Evolutionary conservation across 2,329 filamentous ascomycete genomes (phyloP).

Genomic region (Colletotrichum liaoningense): DNA sequence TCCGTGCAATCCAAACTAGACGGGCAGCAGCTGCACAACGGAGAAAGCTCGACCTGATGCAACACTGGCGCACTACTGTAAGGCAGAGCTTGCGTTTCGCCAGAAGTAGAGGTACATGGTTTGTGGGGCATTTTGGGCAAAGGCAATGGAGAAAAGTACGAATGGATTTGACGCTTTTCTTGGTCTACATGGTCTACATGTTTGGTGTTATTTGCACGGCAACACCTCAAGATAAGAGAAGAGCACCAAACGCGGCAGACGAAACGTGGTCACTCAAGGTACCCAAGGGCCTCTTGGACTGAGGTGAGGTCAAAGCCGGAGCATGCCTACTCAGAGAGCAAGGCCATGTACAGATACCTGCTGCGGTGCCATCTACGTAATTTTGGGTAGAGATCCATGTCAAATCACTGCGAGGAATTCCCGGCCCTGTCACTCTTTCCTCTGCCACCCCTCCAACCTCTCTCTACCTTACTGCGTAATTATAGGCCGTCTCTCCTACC

Average conservation of each 20-base stretch:
- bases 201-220: background rate
- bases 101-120: conserved; percentile 3
- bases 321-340: no score
- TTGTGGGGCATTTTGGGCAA: background rate
- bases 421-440: conserved; percentile 11
- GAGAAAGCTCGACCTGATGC: background rate
- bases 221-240: background rate
- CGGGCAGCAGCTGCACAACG: background rate
- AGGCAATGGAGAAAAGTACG: background rate
- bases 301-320: background rate
- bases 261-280: background rate
- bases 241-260: background rate
- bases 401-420: conserved; percentile 12
- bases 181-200: background rate
- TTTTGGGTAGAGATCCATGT: conserved; percentile 14
- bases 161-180: background rate
- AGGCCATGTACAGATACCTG: background rate
- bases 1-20: background rate
- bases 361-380: conserved; percentile 26
- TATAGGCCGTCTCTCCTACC: no score
- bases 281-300: background rate
- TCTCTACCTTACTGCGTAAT: no score
- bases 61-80: background rate
- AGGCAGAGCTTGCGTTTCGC: background rate
- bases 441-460: background rate